Evolutionary conservation across 768 basidiomycete genomes (phyloP).

Genomic region (Candolleomyces aberdarensis): DNA sequence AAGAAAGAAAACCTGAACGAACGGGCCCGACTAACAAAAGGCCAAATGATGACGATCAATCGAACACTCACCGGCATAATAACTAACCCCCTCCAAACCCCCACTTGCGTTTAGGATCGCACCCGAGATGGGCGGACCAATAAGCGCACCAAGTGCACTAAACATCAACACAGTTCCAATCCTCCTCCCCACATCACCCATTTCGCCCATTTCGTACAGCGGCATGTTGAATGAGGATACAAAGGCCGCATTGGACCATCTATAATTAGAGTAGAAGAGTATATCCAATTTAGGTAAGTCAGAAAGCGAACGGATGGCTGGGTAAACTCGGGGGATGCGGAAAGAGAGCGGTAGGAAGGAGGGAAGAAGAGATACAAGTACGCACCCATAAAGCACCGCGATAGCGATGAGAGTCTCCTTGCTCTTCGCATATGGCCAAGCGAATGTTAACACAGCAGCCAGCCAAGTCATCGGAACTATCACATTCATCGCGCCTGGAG

Average conservation of each 20-base stretch:
- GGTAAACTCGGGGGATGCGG: too few relatives aligned
- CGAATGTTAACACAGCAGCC: slow-evolving; percentile 50
- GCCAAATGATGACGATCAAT: background rate
- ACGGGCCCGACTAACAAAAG: background rate
- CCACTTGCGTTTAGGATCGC: slow-evolving; percentile 47
- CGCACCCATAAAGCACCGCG: slow-evolving; percentile 56
- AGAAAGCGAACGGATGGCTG: too few relatives aligned
- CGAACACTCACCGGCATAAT: slow-evolving; percentile 42
- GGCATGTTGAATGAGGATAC: slow-evolving; percentile 46
- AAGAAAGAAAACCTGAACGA: background rate
- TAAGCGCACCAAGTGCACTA: slow-evolving; percentile 50
- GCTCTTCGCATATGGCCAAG: slow-evolving; percentile 56
- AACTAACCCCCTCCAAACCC: slow-evolving; percentile 42
- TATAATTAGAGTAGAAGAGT: slow-evolving; percentile 11
- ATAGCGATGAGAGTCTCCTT: slow-evolving; percentile 42
- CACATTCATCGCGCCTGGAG: slow-evolving; percentile 53
- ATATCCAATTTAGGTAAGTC: background rate
- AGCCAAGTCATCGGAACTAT: slow-evolving; percentile 50
- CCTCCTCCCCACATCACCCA: slow-evolving; percentile 53
- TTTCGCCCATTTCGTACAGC: slow-evolving; percentile 46
- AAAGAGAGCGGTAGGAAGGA: too few relatives aligned
- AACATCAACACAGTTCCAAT: slow-evolving; percentile 54
- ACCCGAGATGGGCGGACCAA: slow-evolving; percentile 63
- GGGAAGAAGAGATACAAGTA: background rate
- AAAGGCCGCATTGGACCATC: slow-evolving; percentile 49